These are phyloP conservation scores for Salix koriyanagi DNA, from an alignment of 345 rosid genomes.

Conservation along the genomic window DNA sequence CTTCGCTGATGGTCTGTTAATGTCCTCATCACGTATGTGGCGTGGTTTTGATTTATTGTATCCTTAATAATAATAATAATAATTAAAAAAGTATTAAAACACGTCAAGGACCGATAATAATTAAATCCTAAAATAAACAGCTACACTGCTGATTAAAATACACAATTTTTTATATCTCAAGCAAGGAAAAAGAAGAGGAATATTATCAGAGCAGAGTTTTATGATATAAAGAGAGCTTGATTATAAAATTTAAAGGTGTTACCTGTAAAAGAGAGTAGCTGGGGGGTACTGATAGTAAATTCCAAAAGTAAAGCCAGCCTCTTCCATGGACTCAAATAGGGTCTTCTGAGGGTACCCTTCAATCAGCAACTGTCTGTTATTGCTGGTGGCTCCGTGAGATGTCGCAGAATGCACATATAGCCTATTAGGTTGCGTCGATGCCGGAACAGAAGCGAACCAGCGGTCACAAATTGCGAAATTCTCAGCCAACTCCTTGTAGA, in stretches of 20 bases:
- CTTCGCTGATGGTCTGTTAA: too few relatives aligned
- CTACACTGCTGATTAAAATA: too few relatives aligned
- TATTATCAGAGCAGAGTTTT: neutral
- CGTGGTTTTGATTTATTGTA: too few relatives aligned
- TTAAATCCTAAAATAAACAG: neutral
- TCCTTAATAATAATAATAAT: too few relatives aligned
- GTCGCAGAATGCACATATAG: slow-evolving; percentile 56
- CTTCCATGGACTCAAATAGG: slow-evolving; percentile 55
- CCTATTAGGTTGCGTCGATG: slow-evolving; percentile 62
- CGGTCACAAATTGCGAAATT: slow-evolving; percentile 42
- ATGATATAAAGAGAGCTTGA: neutral
- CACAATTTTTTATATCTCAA: neutral
- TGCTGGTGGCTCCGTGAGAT: slow-evolving; percentile 55
- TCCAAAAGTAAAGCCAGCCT: slow-evolving; percentile 49
- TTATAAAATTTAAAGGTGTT: neutral
- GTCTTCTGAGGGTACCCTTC: slow-evolving; percentile 66
- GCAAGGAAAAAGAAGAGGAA: neutral
- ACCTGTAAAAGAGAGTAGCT: slow-evolving; percentile 57
- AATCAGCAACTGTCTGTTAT: slow-evolving; percentile 33
- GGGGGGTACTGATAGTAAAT: slow-evolving; percentile 53
- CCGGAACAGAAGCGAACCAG: slow-evolving; percentile 63
- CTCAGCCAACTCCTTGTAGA: slow-evolving; percentile 32
- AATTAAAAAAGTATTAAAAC: too few relatives aligned
- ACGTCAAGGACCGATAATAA: too few relatives aligned
- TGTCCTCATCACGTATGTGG: too few relatives aligned